Conservation (phyloP, 163 green algal genomes). For the Chlamydomonas reinhardtii region DNA sequence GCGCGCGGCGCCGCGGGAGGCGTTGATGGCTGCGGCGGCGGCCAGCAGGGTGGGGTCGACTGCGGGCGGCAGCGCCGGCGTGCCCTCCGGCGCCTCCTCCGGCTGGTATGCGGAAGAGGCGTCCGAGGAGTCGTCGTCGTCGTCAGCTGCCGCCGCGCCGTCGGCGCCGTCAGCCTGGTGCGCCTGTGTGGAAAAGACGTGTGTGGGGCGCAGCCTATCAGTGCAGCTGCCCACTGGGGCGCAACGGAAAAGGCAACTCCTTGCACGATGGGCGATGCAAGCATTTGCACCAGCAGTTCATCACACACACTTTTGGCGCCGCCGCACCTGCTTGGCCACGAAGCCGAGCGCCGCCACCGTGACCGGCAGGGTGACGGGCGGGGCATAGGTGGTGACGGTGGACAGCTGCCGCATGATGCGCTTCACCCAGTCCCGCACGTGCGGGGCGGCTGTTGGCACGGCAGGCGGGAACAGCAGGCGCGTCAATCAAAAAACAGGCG, state of each 20-base stretch:
- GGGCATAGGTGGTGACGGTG: conserved; percentile 15
- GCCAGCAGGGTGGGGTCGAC: background rate
- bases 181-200: background rate
- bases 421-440: conserved; percentile 49
- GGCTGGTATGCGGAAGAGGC: conserved; percentile 42
- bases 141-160: background rate
- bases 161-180: conserved; percentile 15
- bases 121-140: conserved; percentile 36
- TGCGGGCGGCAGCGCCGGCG: conserved; percentile 1
- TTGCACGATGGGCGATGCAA: too few species aligned
- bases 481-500: too few species aligned
- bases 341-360: conserved; percentile 42
- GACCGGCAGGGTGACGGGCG: conserved; percentile 28
- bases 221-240: too few species aligned
- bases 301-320: too few species aligned
- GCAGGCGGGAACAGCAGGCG: background rate
- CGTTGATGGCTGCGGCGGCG: background rate
- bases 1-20: too few species aligned
- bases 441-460: background rate
- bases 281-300: too few species aligned
- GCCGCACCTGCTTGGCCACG: conserved; percentile 32
- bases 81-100: background rate
- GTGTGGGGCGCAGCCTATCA: too few species aligned
- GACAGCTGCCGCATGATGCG: conserved; percentile 40
- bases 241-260: too few species aligned